A percentile compares a stretch with the other conserved stretches of the same genome.
These are phyloP conservation scores for Phyllosticta citriasiana DNA, from an alignment of 2,329 filamentous ascomycete genomes.

Conservation along the genomic window DNA sequence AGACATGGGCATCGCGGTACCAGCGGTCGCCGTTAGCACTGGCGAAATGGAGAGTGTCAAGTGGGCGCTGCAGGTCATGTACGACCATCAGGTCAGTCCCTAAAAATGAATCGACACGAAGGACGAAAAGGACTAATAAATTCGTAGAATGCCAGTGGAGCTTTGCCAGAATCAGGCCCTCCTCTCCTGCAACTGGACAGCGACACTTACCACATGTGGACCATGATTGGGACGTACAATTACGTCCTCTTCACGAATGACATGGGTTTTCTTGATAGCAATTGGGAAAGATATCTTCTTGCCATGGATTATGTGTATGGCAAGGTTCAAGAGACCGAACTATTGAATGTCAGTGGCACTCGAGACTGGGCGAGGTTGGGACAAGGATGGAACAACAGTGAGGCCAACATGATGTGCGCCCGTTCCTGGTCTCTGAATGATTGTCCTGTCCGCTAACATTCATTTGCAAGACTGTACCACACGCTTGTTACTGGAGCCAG, in stretches of 20 bases:
- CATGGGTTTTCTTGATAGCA: conserved; percentile 26
- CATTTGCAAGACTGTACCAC: conserved; percentile 33
- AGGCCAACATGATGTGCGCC: conserved; percentile 39
- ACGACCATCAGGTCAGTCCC: conserved; percentile 33
- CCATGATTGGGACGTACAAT: conserved; percentile 36
- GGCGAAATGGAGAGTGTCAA: conserved; percentile 37
- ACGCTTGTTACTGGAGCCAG: conserved; percentile 20
- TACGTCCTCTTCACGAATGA: conserved; percentile 32
- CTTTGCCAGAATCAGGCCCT: conserved; percentile 31
- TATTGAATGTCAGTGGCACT: conserved; percentile 36
- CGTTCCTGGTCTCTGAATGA: not conserved
- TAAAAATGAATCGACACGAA: conserved; percentile 27
- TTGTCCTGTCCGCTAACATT: not conserved
- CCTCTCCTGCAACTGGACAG: conserved; percentile 25
- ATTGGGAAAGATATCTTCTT: conserved; percentile 36
- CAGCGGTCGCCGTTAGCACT: conserved; percentile 22
- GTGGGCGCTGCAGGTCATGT: conserved; percentile 28
- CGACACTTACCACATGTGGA: conserved; percentile 44
- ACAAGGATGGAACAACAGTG: conserved; percentile 42
- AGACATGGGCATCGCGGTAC: conserved; percentile 42
- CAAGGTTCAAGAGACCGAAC: conserved; percentile 32
- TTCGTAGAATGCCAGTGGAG: conserved; percentile 5
- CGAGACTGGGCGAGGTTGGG: conserved; percentile 33
- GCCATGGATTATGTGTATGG: conserved; percentile 33
- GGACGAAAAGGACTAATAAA: not conserved